Base-by-base conservation (phyloP, 2,329 filamentous ascomycete species). In the Aspergillus sp. region DNA sequence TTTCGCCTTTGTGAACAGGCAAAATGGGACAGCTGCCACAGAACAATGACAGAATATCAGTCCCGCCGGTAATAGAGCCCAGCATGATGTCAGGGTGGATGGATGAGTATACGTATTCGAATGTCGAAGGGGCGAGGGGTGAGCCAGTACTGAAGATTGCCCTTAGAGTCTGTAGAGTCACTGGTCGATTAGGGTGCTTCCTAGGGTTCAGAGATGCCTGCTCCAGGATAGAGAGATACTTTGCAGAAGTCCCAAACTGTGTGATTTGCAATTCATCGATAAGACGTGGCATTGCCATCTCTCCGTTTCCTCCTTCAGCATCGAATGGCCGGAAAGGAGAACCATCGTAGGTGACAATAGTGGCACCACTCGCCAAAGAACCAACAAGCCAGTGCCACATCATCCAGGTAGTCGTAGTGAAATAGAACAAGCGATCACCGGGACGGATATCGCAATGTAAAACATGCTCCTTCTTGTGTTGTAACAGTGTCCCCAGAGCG, bases 371-470 rank as follows among this genome's bases (percentile, higher is more conserved):
- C 7, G 90, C 87, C 3, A 97, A 81, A 5, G 85, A 88, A 1
- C 88, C 91, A 17, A 96, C 80, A 37, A 90, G 84, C 90, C 91
- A 97, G 66, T 97, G 91, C 90, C 90, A 96, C 91, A 97, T 97
- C 90, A 98, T 97, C 93, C 90, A 96, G 0, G 89, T 94, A 9
- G 86, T 90, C 3, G 90, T 96, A 1, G 90, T 95, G 72, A 90
- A 96, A 73, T 96, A 96, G 67, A 96, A 87, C 62, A 96, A 77
- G 17, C 85, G 80, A 38, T 90, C 88, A 2, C 76, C 73, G 0
- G 84, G 78, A 7, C 78, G 76, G 53, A 98, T 82, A 19, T 90
- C 89, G 65, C 86, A 88, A 64, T 97, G 91, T 3, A 97, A 76
- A 42, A 85, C 79, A 63, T 95, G 90, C 65, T 97, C 93, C 66